phyloP scores from a whole-genome alignment of 2,329 filamentous ascomycete species.

The Ceratocystis papillata region DNA sequence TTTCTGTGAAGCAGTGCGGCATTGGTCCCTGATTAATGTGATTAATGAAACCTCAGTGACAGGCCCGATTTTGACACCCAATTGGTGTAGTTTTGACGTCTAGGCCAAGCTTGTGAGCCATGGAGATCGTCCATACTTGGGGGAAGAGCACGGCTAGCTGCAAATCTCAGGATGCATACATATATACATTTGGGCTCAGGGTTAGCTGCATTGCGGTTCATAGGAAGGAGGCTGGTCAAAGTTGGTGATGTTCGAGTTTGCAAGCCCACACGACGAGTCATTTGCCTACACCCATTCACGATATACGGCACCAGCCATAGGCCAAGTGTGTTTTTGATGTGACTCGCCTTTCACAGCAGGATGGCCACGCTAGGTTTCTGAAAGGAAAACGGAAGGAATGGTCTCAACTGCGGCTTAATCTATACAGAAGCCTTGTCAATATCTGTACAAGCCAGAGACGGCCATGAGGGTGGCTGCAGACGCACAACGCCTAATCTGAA shows the following conservation, averaged over 20 bases:
- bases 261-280: not conserved
- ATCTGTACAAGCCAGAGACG: not conserved
- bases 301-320: not conserved
- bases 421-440: not conserved
- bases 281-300: not conserved
- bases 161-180: not conserved
- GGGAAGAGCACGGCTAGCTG: not conserved
- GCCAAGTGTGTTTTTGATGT: not conserved
- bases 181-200: not conserved
- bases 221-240: not conserved
- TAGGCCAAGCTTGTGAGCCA: not conserved
- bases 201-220: not conserved
- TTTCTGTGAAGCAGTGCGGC: not conserved
- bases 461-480: constrained; percentile 4
- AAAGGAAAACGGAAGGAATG: not conserved
- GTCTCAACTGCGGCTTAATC: not conserved
- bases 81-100: not conserved
- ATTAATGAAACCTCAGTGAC: not conserved
- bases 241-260: not conserved
- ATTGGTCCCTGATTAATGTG: constrained; percentile 1
- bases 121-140: not conserved
- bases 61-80: not conserved
- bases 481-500: constrained; percentile 11
- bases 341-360: constrained; percentile 1
- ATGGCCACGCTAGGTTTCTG: not conserved